Evolutionary conservation across 805 yeast species (phyloP).

Genomic region (Myxozyma melibiosi): DNA sequence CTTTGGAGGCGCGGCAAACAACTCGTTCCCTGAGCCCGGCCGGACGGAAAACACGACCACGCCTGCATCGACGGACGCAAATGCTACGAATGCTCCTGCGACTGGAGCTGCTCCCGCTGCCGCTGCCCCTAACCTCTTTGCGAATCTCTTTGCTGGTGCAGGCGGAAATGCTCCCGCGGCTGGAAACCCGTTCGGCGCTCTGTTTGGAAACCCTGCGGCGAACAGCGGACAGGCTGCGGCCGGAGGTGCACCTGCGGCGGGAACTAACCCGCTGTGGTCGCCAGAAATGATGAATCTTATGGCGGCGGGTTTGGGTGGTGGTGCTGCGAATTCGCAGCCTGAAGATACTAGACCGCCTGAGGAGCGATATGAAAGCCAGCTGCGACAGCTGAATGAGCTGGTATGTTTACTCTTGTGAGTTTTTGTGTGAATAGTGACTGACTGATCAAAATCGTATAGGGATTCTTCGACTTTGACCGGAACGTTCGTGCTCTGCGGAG

Average conservation of each 20-base stretch:
- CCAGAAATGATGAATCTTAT: conserved; percentile 32
- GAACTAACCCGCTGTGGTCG: conserved; percentile 19
- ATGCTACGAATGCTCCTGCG: conserved; percentile 35
- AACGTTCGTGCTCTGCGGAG: conserved; percentile 91
- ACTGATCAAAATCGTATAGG: conserved; percentile 40
- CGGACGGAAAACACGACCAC: conserved; percentile 32
- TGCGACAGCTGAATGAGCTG: conserved; percentile 77
- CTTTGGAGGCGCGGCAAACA: conserved; percentile 34
- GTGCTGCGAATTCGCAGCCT: conserved; percentile 44
- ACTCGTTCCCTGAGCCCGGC: conserved; percentile 42
- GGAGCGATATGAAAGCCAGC: conserved; percentile 70
- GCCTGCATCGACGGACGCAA: conserved; percentile 30
- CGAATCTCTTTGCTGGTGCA: conserved; percentile 47
- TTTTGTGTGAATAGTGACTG: no score
- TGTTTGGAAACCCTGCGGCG: conserved; percentile 52
- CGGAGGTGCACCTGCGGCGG: conserved; percentile 19
- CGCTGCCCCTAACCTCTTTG: conserved; percentile 52
- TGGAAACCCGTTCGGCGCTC: conserved; percentile 42
- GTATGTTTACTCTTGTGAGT: conserved; percentile 5
- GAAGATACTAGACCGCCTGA: conserved; percentile 75
- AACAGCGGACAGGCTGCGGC: conserved; percentile 45
- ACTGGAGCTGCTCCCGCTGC: conserved; percentile 36
- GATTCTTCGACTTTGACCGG: conserved; percentile 87
- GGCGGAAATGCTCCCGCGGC: conserved; percentile 51
- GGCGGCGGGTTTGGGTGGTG: conserved; percentile 14